These are phyloP conservation scores for Suillus ampliporus DNA, from an alignment of 768 basidiomycete genomes.

Conservation along the genomic window DNA sequence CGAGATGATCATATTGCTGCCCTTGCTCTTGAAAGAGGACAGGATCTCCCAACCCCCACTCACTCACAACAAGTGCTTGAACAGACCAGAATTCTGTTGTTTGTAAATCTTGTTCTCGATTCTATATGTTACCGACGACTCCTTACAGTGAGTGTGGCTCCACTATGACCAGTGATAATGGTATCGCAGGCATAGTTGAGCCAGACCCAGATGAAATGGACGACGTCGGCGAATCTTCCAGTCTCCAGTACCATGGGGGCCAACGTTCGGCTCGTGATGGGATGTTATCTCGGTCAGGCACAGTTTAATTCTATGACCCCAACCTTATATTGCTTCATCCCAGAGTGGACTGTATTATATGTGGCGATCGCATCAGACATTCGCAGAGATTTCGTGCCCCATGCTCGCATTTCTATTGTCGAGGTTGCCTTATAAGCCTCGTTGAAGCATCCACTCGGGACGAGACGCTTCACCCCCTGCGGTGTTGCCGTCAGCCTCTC, in stretches of 20 bases:
- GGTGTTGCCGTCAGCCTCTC: slow-evolving; percentile 52
- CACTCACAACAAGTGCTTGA: slow-evolving; percentile 20
- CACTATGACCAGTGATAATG: slow-evolving; percentile 3
- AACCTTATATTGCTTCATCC: not conserved
- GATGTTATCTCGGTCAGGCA: not conserved
- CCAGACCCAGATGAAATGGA: not conserved
- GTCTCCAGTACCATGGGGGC: too few relatives aligned
- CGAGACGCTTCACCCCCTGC: slow-evolving; percentile 57
- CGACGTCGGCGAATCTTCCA: not conserved
- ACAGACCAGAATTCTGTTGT: not conserved
- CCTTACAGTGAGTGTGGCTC: slow-evolving; percentile 1
- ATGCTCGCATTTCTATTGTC: slow-evolving; percentile 55
- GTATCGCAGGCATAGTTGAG: not conserved
- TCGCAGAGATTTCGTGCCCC: slow-evolving; percentile 41
- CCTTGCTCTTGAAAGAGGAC: slow-evolving; percentile 40
- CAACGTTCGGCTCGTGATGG: not conserved
- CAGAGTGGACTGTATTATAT: slow-evolving; percentile 47
- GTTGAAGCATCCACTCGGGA: slow-evolving; percentile 50
- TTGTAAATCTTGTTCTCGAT: not conserved
- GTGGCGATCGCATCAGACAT: slow-evolving; percentile 39
- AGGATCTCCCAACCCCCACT: slow-evolving; percentile 24
- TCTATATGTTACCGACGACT: not conserved
- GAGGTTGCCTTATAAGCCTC: slow-evolving; percentile 47
- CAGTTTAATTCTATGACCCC: not conserved
- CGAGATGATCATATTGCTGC: slow-evolving; percentile 50